Evolutionary conservation across 1,284 basidiomycete species (phyloP).

Genomic region (Meripilus lineatus): DNA sequence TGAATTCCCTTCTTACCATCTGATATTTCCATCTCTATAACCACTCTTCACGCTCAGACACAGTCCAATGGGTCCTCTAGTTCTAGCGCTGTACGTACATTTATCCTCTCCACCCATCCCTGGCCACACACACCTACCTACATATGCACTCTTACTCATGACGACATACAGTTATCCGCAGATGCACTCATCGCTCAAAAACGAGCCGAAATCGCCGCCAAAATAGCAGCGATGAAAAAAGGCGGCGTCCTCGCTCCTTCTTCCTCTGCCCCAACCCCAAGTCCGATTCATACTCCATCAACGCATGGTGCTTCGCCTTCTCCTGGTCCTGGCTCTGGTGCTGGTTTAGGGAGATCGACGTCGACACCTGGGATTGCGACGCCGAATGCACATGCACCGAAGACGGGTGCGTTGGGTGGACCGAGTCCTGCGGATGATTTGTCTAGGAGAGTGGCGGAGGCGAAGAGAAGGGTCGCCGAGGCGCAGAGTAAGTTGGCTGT

Average conservation of each 20-base stretch:
- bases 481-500: slow-evolving; percentile 68
- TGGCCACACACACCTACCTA: not conserved
- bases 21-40: slow-evolving; percentile 56
- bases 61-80: slow-evolving; percentile 40
- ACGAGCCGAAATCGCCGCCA: slow-evolving; percentile 80
- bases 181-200: slow-evolving; percentile 73
- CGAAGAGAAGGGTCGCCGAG: slow-evolving; percentile 73
- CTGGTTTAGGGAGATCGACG: not conserved
- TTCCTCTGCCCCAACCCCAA: slow-evolving; percentile 27
- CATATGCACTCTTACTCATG: slow-evolving; percentile 3
- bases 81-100: slow-evolving; percentile 35
- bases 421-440: slow-evolving; percentile 55
- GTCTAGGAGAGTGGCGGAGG: slow-evolving; percentile 68
- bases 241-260: slow-evolving; percentile 25
- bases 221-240: slow-evolving; percentile 74
- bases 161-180: slow-evolving; percentile 35
- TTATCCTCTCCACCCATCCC: not conserved
- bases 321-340: slow-evolving; percentile 25
- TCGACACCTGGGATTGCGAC: not conserved
- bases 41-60: slow-evolving; percentile 54
- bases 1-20: slow-evolving; percentile 57
- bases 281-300: slow-evolving; percentile 26
- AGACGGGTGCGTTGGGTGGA: too few relatives aligned
- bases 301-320: slow-evolving; percentile 30
- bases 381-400: slow-evolving; percentile 28